Base-by-base conservation (phyloP, 169 alveolate species). In the Theileria sp. region DNA sequence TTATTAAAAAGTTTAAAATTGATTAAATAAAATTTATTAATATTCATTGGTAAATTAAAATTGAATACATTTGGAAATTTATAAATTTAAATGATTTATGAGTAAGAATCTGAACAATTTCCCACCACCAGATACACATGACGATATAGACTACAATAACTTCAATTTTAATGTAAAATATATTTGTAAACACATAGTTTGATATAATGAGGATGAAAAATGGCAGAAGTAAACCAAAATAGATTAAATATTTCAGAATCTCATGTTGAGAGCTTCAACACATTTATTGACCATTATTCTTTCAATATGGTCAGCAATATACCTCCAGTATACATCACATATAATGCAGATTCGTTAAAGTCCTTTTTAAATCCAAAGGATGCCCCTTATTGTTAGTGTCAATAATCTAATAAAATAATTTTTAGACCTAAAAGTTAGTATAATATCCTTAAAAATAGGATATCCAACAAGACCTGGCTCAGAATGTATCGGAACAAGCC, bases 401-500 rank as follows among this genome's bases (percentile, higher is more conserved):
- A 0, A 0, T 69, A 23, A 44, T 69, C 32, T 9, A 26, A 28
- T 1, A 25, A 19, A 38, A 19, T 19, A 6, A n/a, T 65, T 12
- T 25, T 10, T 49, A 85, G 91, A 79, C 66, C 83, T 85, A 36
- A 77, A 85, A 61, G 54, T 85, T 10, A 61, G 80, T 8, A 83
- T 85, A 44, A 65, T 78, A 25, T 77, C 87, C 44, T 65, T 85
- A 70, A 77, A 81, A 28, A 66, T 85, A 51, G 91, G 75, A 34
- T 78, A 85, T 79, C 91, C 91, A 60, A 78, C 85, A 10, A 58
- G 91, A 68, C 87, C 87, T 13, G 85, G 87, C 76, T 85, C 87
- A n/a, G 87, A 77, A 82, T 61, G 89, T 85, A 78, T 92, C 80
- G 89, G 86, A 70, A 78, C 79, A 92, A 79, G 93, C 92, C 65